Percentiles rank a stretch among this genome's conserved stretches.
Conservation (phyloP, 2,329 filamentous ascomycete genomes). For the Decorospora gaudefroyi region DNA sequence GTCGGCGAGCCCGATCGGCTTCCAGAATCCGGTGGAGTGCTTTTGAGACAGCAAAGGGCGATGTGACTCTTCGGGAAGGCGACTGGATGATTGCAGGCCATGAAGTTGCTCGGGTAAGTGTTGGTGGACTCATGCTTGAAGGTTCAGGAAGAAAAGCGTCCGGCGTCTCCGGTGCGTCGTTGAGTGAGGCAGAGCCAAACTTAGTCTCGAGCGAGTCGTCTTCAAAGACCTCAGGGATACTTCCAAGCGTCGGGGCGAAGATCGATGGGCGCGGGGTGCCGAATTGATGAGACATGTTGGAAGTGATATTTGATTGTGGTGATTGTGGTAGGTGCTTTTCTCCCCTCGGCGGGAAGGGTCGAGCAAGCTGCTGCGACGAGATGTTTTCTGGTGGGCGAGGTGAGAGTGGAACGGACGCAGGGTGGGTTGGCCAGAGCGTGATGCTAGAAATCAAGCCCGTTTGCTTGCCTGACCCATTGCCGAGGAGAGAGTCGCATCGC, state of each 20-base stretch:
- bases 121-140: constrained; percentile 21
- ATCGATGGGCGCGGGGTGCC: constrained; percentile 25
- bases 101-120: constrained; percentile 23
- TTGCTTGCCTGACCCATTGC: constrained; percentile 10
- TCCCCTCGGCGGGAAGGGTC: constrained; percentile 13
- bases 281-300: constrained; percentile 22
- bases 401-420: constrained; percentile 24
- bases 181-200: constrained; percentile 18
- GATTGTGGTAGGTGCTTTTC: constrained; percentile 5
- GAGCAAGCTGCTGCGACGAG: constrained; percentile 2
- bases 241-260: constrained; percentile 33
- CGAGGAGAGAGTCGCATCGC: constrained; percentile 24
- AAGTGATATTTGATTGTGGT: constrained; percentile 7
- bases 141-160: constrained; percentile 30
- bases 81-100: constrained; percentile 30
- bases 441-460: constrained; percentile 21
- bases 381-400: constrained; percentile 18
- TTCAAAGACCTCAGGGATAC: constrained; percentile 34
- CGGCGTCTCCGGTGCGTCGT: constrained; percentile 20
- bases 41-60: constrained; percentile 23
- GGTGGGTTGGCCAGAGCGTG: constrained; percentile 23
- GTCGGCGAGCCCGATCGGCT: constrained; percentile 28
- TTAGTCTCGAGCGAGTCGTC: constrained; percentile 23
- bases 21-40: constrained; percentile 31
- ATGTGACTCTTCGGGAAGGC: constrained; percentile 23